These are phyloP conservation scores for Solanum raphanifolium DNA, from an alignment of 257 asterid genomes.

Conservation along the genomic window DNA sequence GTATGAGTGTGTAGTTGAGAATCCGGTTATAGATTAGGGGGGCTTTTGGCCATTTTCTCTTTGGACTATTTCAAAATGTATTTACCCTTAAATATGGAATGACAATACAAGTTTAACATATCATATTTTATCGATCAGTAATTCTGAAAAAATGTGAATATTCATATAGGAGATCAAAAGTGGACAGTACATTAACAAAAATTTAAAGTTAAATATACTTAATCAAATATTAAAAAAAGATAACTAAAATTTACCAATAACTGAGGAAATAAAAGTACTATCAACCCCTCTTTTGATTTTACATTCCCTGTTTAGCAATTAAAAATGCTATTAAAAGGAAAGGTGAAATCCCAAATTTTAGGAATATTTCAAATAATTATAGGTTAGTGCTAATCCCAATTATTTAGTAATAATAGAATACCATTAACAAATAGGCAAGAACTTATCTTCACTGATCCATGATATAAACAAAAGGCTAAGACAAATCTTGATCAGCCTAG, in stretches of 20 bases:
- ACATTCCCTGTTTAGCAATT: neutral
- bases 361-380: neutral
- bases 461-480: neutral
- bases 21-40: too few relatives aligned
- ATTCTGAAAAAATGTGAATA: neutral
- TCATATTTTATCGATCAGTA: neutral
- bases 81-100: neutral
- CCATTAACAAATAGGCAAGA: neutral
- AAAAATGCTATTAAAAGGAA: neutral
- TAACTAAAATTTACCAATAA: too few relatives aligned
- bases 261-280: neutral
- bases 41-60: too few relatives aligned
- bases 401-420: neutral
- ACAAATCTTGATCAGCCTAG: neutral
- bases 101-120: neutral
- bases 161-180: neutral
- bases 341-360: neutral
- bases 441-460: neutral
- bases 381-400: neutral
- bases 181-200: too few relatives aligned
- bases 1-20: too few relatives aligned
- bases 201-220: neutral
- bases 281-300: neutral
- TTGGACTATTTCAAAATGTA: neutral
- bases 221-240: too few relatives aligned